These are phyloP conservation scores for Pseudisothecium myosuroides DNA, from an alignment of 225 moss, liverwort and hornwort genomes.

Conservation along the genomic window DNA sequence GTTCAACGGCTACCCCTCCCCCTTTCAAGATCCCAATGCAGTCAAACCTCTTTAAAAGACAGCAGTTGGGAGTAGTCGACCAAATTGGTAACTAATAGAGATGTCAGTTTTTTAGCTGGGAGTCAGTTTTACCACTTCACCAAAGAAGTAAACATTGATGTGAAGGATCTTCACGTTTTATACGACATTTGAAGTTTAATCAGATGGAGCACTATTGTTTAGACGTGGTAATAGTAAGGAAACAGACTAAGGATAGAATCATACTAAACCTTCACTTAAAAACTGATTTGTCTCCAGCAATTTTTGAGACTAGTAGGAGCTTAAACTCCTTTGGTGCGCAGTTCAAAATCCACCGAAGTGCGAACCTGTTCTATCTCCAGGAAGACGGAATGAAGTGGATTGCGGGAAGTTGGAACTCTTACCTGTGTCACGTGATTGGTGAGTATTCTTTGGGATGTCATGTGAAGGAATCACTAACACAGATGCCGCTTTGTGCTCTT, in stretches of 20 bases:
- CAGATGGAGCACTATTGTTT: neutral
- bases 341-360: neutral
- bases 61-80: constrained; percentile 16
- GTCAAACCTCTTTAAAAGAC: constrained; percentile 23
- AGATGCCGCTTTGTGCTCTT: neutral
- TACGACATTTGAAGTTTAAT: neutral
- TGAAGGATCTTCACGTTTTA: neutral
- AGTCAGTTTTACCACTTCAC: constrained; percentile 7
- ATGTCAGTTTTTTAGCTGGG: neutral
- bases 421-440: constrained; percentile 2
- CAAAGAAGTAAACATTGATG: neutral
- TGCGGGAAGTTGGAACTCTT: neutral
- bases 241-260: neutral
- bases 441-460: neutral
- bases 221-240: neutral
- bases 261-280: neutral
- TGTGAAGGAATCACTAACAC: neutral
- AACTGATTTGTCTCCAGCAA: neutral
- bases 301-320: neutral
- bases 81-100: neutral
- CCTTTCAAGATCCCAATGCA: constrained; percentile 46
- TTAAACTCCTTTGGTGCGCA: neutral
- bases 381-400: neutral
- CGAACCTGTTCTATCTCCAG: neutral
- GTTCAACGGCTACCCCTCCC: constrained; percentile 52